These are phyloP conservation scores for Neonectria magnoliae DNA, from an alignment of 2,329 filamentous ascomycete species.

Conservation along the genomic window DNA sequence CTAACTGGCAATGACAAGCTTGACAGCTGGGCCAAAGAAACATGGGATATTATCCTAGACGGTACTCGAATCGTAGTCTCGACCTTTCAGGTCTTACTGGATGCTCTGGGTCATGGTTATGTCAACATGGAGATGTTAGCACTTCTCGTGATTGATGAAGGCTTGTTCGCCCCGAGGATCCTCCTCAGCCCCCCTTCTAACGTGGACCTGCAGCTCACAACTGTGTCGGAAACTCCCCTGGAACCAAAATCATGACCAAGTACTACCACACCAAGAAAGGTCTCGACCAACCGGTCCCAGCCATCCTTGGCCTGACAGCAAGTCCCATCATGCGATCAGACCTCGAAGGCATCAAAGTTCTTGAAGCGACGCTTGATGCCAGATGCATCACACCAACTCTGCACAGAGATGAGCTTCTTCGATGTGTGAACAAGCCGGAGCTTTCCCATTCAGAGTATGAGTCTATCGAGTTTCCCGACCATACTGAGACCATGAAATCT, in stretches of 20 bases:
- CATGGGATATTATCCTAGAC: conserved; percentile 74
- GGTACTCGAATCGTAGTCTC: conserved; percentile 79
- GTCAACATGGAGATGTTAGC: conserved; percentile 70
- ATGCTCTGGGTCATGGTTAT: conserved; percentile 80
- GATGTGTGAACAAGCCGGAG: conserved; percentile 72
- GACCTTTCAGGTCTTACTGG: conserved; percentile 77
- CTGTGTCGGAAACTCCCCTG: conserved; percentile 71
- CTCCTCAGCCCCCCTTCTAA: conserved; percentile 25
- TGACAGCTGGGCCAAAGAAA: conserved; percentile 74
- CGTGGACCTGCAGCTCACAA: conserved; percentile 70
- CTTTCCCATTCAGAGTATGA: conserved; percentile 54
- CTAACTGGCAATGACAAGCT: conserved; percentile 76
- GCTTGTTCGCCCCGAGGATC: conserved; percentile 51
- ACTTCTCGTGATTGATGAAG: conserved; percentile 86
- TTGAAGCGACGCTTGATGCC: conserved; percentile 78
- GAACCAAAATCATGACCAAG: conserved; percentile 76
- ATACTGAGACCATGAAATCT: conserved; percentile 53
- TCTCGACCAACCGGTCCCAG: conserved; percentile 59
- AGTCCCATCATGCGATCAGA: conserved; percentile 76
- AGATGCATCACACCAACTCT: conserved; percentile 73
- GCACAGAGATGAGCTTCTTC: conserved; percentile 76
- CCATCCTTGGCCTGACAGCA: conserved; percentile 82
- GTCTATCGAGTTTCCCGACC: conserved; percentile 6
- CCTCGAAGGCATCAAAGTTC: conserved; percentile 62
- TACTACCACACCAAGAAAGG: conserved; percentile 69